A percentile compares a stretch with the other conserved stretches of the same genome.
Evolutionary conservation across 2,329 filamentous ascomycete genomes (phyloP).

Genomic region (Magnaporthiopsis incrustans): DNA sequence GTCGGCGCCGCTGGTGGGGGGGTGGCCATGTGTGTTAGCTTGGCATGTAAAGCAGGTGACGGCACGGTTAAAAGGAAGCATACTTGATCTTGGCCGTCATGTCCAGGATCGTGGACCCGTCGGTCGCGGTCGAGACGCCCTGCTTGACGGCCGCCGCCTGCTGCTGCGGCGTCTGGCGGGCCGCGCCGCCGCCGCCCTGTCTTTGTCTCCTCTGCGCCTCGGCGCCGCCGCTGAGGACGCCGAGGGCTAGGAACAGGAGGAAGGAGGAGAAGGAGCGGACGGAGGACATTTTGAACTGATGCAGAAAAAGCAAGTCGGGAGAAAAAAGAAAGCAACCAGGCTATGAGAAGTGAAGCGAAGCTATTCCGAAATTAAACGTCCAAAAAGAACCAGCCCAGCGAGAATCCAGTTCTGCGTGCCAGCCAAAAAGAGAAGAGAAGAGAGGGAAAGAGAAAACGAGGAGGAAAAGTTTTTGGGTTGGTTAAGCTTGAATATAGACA

Average conservation of each 20-base stretch:
- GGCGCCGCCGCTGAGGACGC: slow-evolving; percentile 9
- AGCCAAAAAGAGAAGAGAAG: slow-evolving; percentile 6
- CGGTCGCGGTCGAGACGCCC: slow-evolving; percentile 35
- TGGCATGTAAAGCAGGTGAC: too few species aligned
- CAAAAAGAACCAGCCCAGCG: neutral
- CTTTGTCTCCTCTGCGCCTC: slow-evolving; percentile 7
- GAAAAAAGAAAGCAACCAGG: slow-evolving; percentile 7
- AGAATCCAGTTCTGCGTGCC: neutral
- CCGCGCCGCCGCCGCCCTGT: slow-evolving; percentile 5
- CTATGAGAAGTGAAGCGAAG: neutral
- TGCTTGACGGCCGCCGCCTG: slow-evolving; percentile 22
- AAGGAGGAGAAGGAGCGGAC: slow-evolving; percentile 11
- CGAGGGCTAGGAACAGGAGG: slow-evolving; percentile 11
- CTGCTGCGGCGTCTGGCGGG: slow-evolving; percentile 19
- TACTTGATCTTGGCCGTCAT: slow-evolving; percentile 47
- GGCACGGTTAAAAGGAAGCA: slow-evolving; percentile 9
- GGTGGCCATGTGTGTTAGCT: too few species aligned
- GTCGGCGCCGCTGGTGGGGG: slow-evolving; percentile 32
- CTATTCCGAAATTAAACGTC: neutral
- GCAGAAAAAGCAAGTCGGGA: neutral
- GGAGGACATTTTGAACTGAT: slow-evolving; percentile 16
- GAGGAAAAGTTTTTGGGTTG: neutral
- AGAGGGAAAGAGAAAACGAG: slow-evolving; percentile 5
- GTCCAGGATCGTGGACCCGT: slow-evolving; percentile 48
- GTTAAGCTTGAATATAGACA: neutral